These are phyloP conservation scores for Tylopilus intermedius DNA, from an alignment of 768 basidiomycete species.

Conservation along the genomic window DNA sequence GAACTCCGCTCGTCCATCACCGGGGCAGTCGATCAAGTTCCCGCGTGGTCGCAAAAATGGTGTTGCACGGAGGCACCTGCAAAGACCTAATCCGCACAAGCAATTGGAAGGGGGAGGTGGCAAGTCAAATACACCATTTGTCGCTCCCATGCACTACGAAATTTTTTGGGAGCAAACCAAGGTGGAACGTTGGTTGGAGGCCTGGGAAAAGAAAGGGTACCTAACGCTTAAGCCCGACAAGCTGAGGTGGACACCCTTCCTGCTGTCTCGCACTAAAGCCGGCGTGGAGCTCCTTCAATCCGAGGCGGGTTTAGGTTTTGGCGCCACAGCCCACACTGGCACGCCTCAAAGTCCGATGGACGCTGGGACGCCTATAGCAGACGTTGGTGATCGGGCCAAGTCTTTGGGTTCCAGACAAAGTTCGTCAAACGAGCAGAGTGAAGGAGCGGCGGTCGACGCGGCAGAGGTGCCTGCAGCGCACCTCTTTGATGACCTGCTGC, in stretches of 20 bases:
- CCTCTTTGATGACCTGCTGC: slow-evolving; percentile 30
- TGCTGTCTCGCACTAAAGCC: slow-evolving; percentile 48
- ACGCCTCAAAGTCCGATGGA: slow-evolving; percentile 20
- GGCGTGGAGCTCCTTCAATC: slow-evolving; percentile 26
- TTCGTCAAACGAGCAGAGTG: slow-evolving; percentile 14
- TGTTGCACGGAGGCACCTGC: slow-evolving; percentile 58
- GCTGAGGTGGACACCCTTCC: slow-evolving; percentile 93
- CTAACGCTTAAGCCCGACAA: slow-evolving; percentile 72
- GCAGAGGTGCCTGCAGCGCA: slow-evolving; percentile 24
- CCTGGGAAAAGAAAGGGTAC: slow-evolving; percentile 77
- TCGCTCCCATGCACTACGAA: slow-evolving; percentile 64
- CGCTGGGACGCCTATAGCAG: slow-evolving; percentile 20
- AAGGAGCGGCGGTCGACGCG: slow-evolving; percentile 6
- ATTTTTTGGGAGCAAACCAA: slow-evolving; percentile 68
- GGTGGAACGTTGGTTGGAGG: slow-evolving; percentile 59
- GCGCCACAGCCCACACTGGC: slow-evolving; percentile 3
- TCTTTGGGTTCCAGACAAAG: slow-evolving; percentile 12
- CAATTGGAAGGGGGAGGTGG: slow-evolving; percentile 32
- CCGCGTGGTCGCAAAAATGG: slow-evolving; percentile 64
- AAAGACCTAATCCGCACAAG: slow-evolving; percentile 48
- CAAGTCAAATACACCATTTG: slow-evolving; percentile 47
- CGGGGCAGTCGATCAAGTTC: slow-evolving; percentile 75
- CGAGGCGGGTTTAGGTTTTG: slow-evolving; percentile 13
- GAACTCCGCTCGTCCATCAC: slow-evolving; percentile 56
- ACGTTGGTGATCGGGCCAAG: slow-evolving; percentile 15